phyloP scores from a whole-genome alignment of 306 rosid species.

The Vigna unguiculata region DNA sequence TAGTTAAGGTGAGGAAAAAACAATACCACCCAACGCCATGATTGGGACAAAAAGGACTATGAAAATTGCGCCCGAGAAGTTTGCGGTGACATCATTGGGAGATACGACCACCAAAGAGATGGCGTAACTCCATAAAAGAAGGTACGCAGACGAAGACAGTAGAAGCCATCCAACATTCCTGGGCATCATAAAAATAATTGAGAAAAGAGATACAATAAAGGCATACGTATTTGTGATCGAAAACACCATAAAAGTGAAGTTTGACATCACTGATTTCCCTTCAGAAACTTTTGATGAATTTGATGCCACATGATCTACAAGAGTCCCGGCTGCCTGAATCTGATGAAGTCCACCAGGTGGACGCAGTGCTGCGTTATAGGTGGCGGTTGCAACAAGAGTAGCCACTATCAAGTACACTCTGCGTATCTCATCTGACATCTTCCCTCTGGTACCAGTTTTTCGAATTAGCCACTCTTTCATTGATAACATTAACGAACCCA shows the following conservation, averaged over 20 bases:
- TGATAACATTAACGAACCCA: not conserved
- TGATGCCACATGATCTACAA: not conserved
- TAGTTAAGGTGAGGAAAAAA: too few relatives aligned
- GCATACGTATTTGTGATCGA: not conserved
- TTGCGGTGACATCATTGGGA: too few relatives aligned
- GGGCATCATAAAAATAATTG: not conserved
- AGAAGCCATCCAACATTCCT: not conserved
- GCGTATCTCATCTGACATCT: not conserved
- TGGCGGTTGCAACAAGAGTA: not conserved
- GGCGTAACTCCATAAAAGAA: rapidly evolving
- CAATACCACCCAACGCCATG: too few relatives aligned
- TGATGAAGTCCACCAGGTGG: not conserved
- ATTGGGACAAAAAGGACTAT: too few relatives aligned
- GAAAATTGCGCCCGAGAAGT: too few relatives aligned
- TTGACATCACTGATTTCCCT: not conserved
- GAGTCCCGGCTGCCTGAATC: not conserved
- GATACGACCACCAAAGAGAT: too few relatives aligned
- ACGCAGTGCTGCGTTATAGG: not conserved
- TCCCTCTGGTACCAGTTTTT: not conserved
- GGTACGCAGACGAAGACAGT: rapidly evolving
- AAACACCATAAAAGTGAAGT: not conserved
- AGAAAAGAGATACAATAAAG: not conserved
- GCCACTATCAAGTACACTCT: not conserved
- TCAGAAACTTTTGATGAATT: not conserved
- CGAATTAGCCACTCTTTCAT: not conserved